Base-by-base conservation (phyloP, 2,329 filamentous ascomycete species). In the Beauveria sp. region DNA sequence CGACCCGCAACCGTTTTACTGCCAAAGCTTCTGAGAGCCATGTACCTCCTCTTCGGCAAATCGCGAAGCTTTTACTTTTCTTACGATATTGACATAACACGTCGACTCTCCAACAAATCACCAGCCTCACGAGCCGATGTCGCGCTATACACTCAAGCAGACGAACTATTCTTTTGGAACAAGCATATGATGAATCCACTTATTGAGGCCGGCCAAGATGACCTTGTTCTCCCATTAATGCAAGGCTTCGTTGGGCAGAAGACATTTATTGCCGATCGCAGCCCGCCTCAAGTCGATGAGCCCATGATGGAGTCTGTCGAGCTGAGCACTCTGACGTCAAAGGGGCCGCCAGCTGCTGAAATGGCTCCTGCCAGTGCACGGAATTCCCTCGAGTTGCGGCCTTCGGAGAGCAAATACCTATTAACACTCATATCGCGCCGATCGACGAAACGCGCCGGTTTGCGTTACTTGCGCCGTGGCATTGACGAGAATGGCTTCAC, bases 211-310 rank as follows among this genome's bases (percentile, higher is more conserved):
- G 86, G 89, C 0, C 84, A 90, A 24, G 84, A 91, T 67, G 77
- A 79, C 0, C 81, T 96, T 59, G 80, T 89, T 1, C 75, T 97
- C 24, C 94, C 94, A 2, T 67, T 99, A 3, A 89, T 99, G 75
- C 94, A 97, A 74, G 94, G 94, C 0, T 99, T 97, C 67, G 85
- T 99, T 22, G 93, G 93, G 1, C 94, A 97, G 73, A 81, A 85
- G 64, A 79, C 86, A 2, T 97, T 99, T 70, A 82, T 86, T 9
- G 84, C 92, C 26, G 88, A 91, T 67, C 79, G 75, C 65, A 69
- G 84, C 26, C 84, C 84, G 3, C 79, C 82, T 1, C 84, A 84
- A 67, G 67, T 75, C 14, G 83, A 86, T 57, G 73, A 78, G 14
- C 72, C 64, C 14, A 71, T 70, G 9, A 73, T 76, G 55, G 77